These are phyloP conservation scores for Phytophthora hibernalis DNA, from an alignment of 352 stramenopile species.

Conservation along the genomic window DNA sequence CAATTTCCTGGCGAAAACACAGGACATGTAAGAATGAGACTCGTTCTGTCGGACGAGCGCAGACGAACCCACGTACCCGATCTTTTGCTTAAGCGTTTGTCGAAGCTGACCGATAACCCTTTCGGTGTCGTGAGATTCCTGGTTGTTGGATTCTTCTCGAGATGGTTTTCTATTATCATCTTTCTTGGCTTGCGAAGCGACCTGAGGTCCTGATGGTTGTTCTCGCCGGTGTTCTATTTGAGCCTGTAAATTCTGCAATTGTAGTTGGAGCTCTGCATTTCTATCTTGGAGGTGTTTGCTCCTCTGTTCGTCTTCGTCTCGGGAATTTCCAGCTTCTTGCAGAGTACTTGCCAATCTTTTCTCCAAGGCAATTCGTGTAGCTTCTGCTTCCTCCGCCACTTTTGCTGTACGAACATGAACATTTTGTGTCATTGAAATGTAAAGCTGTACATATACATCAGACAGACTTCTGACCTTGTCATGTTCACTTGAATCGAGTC, in stretches of 20 bases:
- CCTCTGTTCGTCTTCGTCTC: conserved; percentile 23
- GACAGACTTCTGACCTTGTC: conserved; percentile 29
- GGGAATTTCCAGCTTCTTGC: conserved; percentile 22
- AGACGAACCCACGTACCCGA: conserved; percentile 30
- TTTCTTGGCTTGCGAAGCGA: conserved; percentile 17
- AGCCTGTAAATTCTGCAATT: conserved; percentile 38
- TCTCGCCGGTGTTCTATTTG: conserved; percentile 24
- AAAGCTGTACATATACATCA: not conserved
- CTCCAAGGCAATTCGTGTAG: conserved; percentile 40
- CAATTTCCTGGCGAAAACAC: conserved; percentile 60
- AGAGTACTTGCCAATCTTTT: conserved; percentile 16
- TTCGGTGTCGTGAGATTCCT: conserved; percentile 55
- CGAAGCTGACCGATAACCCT: conserved; percentile 53
- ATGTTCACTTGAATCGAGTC: conserved; percentile 18
- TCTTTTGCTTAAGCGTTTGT: conserved; percentile 55
- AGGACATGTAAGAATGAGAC: not conserved
- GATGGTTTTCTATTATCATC: not conserved
- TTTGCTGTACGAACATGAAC: conserved; percentile 28
- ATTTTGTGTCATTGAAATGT: not conserved
- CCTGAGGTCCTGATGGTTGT: conserved; percentile 13
- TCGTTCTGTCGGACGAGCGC: not conserved
- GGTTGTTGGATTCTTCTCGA: conserved; percentile 39
- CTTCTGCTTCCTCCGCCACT: conserved; percentile 36
- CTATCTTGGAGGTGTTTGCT: conserved; percentile 17
- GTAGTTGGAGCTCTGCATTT: conserved; percentile 38